Conservation (phyloP, 331 rosid species). For the Erythrophleum ivorense region DNA sequence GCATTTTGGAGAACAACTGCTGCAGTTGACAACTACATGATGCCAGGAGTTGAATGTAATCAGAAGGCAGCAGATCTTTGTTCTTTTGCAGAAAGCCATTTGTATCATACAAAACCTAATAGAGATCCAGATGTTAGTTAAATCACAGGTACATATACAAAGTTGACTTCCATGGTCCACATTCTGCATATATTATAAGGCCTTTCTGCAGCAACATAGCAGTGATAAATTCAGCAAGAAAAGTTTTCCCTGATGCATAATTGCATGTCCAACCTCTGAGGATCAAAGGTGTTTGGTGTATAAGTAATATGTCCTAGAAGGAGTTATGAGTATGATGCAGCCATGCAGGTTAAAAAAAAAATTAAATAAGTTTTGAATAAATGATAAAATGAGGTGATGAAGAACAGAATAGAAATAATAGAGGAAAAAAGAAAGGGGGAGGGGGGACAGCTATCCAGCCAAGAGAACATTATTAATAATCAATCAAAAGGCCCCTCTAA, state of each 20-base stretch:
- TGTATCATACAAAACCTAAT: slow-evolving; percentile 86
- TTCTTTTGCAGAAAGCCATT: slow-evolving; percentile 85
- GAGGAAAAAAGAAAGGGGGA: too few relatives aligned
- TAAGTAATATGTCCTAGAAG: background rate
- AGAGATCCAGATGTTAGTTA: slow-evolving; percentile 45
- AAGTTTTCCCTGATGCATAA: slow-evolving; percentile 19
- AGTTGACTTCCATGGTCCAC: slow-evolving; percentile 12
- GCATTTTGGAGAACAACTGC: slow-evolving; percentile 62
- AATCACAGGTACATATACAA: slow-evolving; percentile 5
- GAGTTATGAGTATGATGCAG: too few relatives aligned
- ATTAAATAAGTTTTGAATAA: too few relatives aligned
- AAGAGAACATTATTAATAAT: too few relatives aligned
- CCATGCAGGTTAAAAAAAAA: too few relatives aligned
- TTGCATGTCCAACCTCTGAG: slow-evolving; percentile 22
- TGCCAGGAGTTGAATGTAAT: slow-evolving; percentile 67
- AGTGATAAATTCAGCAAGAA: slow-evolving; percentile 18
- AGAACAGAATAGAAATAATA: too few relatives aligned
- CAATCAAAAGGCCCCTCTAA: too few relatives aligned
- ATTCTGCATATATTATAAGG: slow-evolving; percentile 21
- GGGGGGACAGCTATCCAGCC: too few relatives aligned
- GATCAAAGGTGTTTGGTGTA: background rate
- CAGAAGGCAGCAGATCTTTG: slow-evolving; percentile 65
- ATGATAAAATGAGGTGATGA: too few relatives aligned
- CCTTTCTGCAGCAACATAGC: background rate
- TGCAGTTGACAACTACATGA: slow-evolving; percentile 66